Conservation (phyloP, 192 early-diverging fungal genomes). For the Neocallimastix lanati region DNA sequence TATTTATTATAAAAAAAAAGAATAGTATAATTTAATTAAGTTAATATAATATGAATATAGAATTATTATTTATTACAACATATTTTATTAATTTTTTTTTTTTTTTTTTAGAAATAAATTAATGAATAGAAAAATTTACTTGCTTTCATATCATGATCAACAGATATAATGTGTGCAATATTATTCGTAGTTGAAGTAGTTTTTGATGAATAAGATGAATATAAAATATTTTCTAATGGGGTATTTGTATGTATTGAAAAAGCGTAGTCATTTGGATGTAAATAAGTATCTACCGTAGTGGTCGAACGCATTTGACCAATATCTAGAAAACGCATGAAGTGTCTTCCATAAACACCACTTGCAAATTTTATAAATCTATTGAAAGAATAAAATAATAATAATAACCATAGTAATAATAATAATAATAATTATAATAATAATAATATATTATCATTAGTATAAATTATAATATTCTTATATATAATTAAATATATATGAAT, state of each 20-base stretch:
- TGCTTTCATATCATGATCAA: neutral
- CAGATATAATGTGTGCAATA: neutral
- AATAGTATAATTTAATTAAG: too few species aligned
- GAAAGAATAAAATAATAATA: too few species aligned
- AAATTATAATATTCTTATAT: too few species aligned
- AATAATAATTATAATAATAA: too few species aligned
- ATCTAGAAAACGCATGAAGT: neutral
- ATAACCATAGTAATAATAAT: too few species aligned
- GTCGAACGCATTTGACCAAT: neutral
- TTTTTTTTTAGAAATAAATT: too few species aligned
- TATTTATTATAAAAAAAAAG: too few species aligned
- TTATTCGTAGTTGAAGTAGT: neutral
- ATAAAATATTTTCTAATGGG: neutral
- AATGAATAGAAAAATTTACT: neutral
- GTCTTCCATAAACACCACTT: neutral
- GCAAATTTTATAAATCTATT: neutral
- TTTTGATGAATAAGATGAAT: neutral
- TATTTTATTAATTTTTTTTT: too few species aligned
- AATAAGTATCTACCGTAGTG: neutral
- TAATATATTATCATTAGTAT: too few species aligned
- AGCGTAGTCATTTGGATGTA: neutral
- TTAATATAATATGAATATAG: too few species aligned
- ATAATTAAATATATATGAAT: too few species aligned
- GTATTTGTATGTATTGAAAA: neutral
- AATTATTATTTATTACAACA: too few species aligned